Conservation (phyloP, 371 early-diverging fungal species). For the Syncephalis plumigaleata region DNA sequence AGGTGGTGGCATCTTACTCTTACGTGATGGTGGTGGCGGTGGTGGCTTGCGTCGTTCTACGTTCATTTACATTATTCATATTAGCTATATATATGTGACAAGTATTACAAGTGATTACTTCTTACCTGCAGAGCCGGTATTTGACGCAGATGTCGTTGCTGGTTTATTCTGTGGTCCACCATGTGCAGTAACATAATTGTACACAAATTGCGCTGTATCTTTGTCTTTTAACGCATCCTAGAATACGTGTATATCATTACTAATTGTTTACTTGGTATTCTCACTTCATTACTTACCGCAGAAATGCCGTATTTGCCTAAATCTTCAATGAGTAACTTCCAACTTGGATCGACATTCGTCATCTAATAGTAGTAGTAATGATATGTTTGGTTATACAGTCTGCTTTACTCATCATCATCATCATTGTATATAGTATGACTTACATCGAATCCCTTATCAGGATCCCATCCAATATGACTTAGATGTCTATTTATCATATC, state of each 20-base stretch:
- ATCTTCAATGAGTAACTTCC: conserved; percentile 52
- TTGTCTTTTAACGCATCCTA: conserved; percentile 31
- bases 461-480: conserved; percentile 60
- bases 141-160: background rate
- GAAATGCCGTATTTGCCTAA: conserved; percentile 64
- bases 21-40: conserved; percentile 13
- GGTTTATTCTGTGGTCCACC: conserved; percentile 2
- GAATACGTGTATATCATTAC: conserved; percentile 27
- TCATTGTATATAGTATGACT: background rate
- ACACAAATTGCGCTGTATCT: conserved; percentile 19
- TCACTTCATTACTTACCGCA: conserved; percentile 36
- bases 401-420: background rate
- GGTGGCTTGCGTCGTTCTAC: conserved; percentile 9
- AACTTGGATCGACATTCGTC: conserved; percentile 61
- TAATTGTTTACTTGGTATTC: no score
- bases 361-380: conserved; percentile 13
- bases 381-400: conserved; percentile 4
- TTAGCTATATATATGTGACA: conserved; percentile 13
- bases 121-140: background rate
- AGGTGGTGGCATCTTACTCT: conserved; percentile 13
- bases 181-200: conserved; percentile 2
- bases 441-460: conserved; percentile 44
- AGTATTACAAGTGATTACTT: conserved; percentile 11
- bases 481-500: conserved; percentile 29
- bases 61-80: conserved; percentile 4